These are phyloP conservation scores for Fusarium pseudocircinatum DNA, from an alignment of 2,329 filamentous ascomycete genomes.

Conservation along the genomic window DNA sequence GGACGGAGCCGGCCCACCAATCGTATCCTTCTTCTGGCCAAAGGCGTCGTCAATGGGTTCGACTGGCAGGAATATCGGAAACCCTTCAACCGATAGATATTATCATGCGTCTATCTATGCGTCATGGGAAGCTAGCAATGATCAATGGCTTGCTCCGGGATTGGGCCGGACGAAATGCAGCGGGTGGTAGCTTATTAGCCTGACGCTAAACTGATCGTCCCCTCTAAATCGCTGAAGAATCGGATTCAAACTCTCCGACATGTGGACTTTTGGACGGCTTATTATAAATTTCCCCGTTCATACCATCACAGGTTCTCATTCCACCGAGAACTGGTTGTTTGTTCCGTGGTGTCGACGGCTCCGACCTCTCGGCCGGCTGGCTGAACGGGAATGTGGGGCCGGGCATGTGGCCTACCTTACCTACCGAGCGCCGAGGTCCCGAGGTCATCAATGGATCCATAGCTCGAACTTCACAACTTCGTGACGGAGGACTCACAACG, in stretches of 20 bases:
- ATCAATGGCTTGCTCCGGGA: neutral
- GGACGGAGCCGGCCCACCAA: constrained; percentile 5
- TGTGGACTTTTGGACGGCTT: neutral
- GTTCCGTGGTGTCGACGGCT: neutral
- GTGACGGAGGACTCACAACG: neutral
- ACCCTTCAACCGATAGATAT: neutral
- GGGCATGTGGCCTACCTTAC: constrained; percentile 18
- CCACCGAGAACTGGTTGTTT: neutral
- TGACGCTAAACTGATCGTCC: neutral
- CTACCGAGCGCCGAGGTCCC: constrained; percentile 31
- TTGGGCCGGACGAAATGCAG: constrained; percentile 17
- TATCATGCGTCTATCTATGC: neutral
- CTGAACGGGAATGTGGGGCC: constrained; percentile 23
- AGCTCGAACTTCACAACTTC: neutral
- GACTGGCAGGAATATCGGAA: neutral
- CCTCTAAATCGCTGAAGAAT: constrained; percentile 1
- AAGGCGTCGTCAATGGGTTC: neutral
- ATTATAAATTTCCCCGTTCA: neutral
- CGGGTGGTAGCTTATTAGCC: neutral
- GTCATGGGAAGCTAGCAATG: constrained; percentile 4
- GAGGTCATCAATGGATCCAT: constrained; percentile 2
- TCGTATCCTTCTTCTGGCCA: neutral
- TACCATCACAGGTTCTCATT: neutral
- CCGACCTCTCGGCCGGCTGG: constrained; percentile 6
- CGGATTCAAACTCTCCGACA: constrained; percentile 1